Evolutionary conservation across 495 filamentous ascomycete genomes (phyloP).

Genomic region (Xylaria telfairii): DNA sequence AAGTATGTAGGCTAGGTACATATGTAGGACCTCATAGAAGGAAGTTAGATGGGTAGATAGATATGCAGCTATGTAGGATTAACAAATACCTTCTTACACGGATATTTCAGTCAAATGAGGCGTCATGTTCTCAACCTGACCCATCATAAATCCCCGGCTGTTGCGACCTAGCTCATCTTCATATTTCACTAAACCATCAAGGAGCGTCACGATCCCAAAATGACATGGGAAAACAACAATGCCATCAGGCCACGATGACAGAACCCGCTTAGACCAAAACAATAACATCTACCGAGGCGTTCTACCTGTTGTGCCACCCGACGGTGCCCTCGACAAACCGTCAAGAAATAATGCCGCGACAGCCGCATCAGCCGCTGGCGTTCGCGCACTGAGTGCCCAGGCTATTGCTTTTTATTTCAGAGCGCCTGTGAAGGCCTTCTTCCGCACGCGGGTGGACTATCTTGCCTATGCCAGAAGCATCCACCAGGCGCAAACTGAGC

Average conservation of each 20-base stretch:
- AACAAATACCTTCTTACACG: not conserved
- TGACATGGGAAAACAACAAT: conserved; percentile 39
- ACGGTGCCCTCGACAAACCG: conserved; percentile 45
- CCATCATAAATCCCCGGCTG: too few species aligned
- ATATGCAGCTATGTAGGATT: not conserved
- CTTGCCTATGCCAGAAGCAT: conserved; percentile 56
- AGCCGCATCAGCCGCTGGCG: conserved; percentile 73
- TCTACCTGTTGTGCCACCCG: conserved; percentile 47
- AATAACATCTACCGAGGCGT: conserved; percentile 40
- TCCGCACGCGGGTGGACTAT: conserved; percentile 86
- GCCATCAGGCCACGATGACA: conserved; percentile 41
- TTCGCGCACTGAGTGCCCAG: conserved; percentile 79
- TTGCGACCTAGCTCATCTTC: not conserved
- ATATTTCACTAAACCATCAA: not conserved
- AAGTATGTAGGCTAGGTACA: too few species aligned
- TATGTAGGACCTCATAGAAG: too few species aligned
- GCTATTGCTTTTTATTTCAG: conserved; percentile 87
- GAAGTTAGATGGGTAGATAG: not conserved
- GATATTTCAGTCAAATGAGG: not conserved
- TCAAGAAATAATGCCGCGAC: conserved; percentile 75
- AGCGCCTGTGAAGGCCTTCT: conserved; percentile 88
- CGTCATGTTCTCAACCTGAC: not conserved
- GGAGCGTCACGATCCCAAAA: conserved; percentile 30
- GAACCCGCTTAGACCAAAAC: conserved; percentile 25
- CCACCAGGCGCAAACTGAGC: conserved; percentile 41